These are phyloP conservation scores for Plantago coronopus DNA, from an alignment of 305 asterid species.

Conservation along the genomic window DNA sequence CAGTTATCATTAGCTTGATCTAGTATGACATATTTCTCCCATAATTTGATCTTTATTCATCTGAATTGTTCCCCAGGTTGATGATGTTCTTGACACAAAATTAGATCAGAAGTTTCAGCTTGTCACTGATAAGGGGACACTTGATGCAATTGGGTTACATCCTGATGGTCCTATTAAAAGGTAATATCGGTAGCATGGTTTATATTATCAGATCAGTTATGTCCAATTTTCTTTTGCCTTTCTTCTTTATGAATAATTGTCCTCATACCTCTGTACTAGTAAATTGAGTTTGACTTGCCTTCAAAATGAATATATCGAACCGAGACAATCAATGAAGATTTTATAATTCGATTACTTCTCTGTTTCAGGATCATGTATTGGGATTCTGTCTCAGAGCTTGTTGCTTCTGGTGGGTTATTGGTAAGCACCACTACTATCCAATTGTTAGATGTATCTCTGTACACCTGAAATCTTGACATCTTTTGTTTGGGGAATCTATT, in stretches of 20 bases:
- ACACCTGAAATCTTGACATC: background rate
- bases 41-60: constrained; percentile 18
- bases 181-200: no score
- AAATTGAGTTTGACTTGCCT: background rate
- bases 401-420: constrained; percentile 83
- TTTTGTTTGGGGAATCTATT: background rate
- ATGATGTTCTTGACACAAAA: constrained; percentile 87
- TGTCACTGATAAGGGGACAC: constrained; percentile 88
- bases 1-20: constrained; percentile 8
- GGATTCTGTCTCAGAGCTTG: constrained; percentile 76
- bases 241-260: no score
- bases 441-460: background rate
- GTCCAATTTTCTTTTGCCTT: no score
- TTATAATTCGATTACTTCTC: constrained; percentile 7
- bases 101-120: constrained; percentile 78
- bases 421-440: constrained; percentile 42
- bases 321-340: background rate
- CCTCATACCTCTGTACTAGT: background rate
- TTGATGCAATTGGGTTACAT: constrained; percentile 96
- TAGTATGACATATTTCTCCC: background rate
- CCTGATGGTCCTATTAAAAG: constrained; percentile 95
- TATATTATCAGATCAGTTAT: background rate
- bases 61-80: constrained; percentile 57
- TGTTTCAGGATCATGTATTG: constrained; percentile 82
- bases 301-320: no score